A percentile compares a stretch with the other conserved stretches of the same genome.
Conservation (phyloP, 2,329 filamentous ascomycete species). For the Penicillium concentricum region DNA sequence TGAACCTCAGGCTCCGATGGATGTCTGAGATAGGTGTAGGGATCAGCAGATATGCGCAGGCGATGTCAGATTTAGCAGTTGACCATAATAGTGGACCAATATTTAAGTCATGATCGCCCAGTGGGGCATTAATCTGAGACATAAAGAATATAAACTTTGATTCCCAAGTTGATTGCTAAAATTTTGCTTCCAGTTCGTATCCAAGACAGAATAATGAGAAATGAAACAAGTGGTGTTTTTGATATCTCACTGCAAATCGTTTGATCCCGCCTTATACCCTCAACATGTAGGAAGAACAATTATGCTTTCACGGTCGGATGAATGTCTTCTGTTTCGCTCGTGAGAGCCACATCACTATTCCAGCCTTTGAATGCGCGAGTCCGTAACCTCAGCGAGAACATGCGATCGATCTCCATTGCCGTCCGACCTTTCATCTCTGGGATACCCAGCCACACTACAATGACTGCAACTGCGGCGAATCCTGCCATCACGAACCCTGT, state of each 20-base stretch:
- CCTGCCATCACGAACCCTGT: slow-evolving; percentile 22
- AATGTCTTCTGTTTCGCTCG: not conserved
- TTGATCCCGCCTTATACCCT: not conserved
- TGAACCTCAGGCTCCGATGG: not conserved
- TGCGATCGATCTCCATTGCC: slow-evolving; percentile 48
- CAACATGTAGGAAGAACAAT: not conserved
- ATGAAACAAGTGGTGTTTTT: not conserved
- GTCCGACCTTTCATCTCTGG: slow-evolving; percentile 54
- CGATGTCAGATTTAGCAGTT: not conserved
- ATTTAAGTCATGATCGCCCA: not conserved
- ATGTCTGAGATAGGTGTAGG: not conserved
- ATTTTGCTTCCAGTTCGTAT: not conserved
- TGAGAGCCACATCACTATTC: slow-evolving; percentile 6
- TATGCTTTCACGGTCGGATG: not conserved
- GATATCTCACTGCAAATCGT: not conserved
- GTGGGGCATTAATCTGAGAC: not conserved
- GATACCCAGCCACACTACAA: slow-evolving; percentile 46
- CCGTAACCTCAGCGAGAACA: slow-evolving; percentile 24
- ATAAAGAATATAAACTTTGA: not conserved
- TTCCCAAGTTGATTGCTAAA: not conserved
- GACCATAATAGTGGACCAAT: not conserved
- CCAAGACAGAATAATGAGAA: not conserved
- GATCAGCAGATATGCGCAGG: not conserved
- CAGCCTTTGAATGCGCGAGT: slow-evolving; percentile 16
- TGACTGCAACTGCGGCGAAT: slow-evolving; percentile 13